Base-by-base conservation (phyloP, 495 filamentous ascomycete species). In the Penicillium ucsense region DNA sequence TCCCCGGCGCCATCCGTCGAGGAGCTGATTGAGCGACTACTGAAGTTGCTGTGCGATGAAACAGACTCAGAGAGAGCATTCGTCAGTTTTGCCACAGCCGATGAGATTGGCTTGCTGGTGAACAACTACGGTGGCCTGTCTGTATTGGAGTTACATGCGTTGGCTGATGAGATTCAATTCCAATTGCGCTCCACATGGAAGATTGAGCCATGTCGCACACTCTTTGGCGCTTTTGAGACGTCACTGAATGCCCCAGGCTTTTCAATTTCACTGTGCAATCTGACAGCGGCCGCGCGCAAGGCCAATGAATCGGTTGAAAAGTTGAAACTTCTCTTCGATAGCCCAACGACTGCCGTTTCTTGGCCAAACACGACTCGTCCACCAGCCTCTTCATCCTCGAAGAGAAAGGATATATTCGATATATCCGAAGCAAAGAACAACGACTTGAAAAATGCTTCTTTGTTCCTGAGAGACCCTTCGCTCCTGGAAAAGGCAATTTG, bases 51-150 rank as follows among this genome's bases (percentile, higher is more conserved):
- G 3, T 37, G 48, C 4, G 45, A 41, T 31, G 51, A 49, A 30
- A 9, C 33, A 27, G 47, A 53, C 28, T 20, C 42, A 8, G 51
- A 53, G 38, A 46, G 48, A n/a, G 51, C 33, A 6, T 53, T 53
- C 11, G 31, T 53, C n/a, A 49, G 46, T 20, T 49, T 49, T 38
- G 46, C 49, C 5, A 33, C 29, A 2, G 35, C 38, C 20, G 35
- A 46, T 8, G 41, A 46, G n/a, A 20, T 53, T 3, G 46, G 35
- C 10, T 29, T 53, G 9, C 35, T 53, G 46, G 43, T 53, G 2
- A 53, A 53, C 34, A 49, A 49, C 33, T 38, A 49, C 11, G 51
- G 51, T 4, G 51, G 51, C n/a, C 38, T 53, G 6, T 49, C 51
- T 2, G 46, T 49, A 8, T 43, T 53, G 5, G 51, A 53, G 34